phyloP scores from a whole-genome alignment of 106 monocot species.

The Acorus gramineus region DNA sequence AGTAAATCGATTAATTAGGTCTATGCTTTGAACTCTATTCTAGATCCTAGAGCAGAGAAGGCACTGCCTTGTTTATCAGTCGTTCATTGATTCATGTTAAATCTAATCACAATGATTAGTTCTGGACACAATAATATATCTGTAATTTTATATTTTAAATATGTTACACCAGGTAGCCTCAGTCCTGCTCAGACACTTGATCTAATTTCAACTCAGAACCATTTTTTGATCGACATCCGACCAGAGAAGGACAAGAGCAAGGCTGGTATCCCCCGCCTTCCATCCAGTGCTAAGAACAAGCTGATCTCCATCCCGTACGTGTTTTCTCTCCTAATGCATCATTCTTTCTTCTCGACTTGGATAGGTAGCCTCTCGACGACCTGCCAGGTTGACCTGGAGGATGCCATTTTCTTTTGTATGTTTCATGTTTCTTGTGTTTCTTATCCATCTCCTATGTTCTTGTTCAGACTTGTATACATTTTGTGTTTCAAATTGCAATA shows the following conservation, averaged over 20 bases:
- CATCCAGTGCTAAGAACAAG: slow-evolving; percentile 64
- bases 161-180: slow-evolving; percentile 41
- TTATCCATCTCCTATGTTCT: background rate
- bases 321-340: background rate
- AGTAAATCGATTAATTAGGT: no score
- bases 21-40: no score
- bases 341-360: background rate
- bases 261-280: slow-evolving; percentile 71
- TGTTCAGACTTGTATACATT: background rate
- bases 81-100: no score
- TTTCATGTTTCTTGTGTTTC: background rate
- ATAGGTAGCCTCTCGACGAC: no score
- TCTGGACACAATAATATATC: no score
- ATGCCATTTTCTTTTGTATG: background rate
- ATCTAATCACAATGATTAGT: no score
- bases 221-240: slow-evolving; percentile 71
- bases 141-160: slow-evolving; percentile 2
- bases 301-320: slow-evolving; percentile 77
- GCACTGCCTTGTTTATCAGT: no score
- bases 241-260: slow-evolving; percentile 81
- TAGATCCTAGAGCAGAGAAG: no score
- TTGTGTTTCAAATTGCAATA: no score
- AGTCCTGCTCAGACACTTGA: slow-evolving; percentile 79
- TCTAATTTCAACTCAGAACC: slow-evolving; percentile 42
- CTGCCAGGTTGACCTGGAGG: no score